Evolutionary conservation across 352 stramenopile species (phyloP).

Genomic region (Pythium utonaiense): DNA sequence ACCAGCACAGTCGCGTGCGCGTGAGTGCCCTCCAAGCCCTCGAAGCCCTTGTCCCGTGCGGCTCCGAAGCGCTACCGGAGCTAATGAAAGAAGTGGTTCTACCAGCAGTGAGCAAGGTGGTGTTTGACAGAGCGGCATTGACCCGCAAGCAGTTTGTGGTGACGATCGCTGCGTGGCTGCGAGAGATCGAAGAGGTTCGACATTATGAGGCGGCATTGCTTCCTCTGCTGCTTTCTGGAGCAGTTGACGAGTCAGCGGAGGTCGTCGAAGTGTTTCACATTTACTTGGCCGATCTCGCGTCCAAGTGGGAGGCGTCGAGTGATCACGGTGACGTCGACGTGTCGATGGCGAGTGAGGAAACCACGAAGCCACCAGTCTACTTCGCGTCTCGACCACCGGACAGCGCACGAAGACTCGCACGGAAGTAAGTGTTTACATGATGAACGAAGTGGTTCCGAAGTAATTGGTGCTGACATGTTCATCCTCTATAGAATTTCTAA

Average conservation of each 20-base stretch:
- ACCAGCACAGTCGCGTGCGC: conserved; percentile 82
- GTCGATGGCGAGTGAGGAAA: conserved; percentile 34
- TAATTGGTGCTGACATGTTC: neutral
- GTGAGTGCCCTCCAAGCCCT: conserved; percentile 72
- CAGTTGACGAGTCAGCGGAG: conserved; percentile 70
- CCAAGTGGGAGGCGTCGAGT: conserved; percentile 35
- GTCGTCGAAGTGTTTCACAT: conserved; percentile 36
- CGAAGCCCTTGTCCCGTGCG: conserved; percentile 65
- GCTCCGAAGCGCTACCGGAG: conserved; percentile 55
- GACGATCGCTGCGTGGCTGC: conserved; percentile 59
- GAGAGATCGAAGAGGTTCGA: conserved; percentile 44
- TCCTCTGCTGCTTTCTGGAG: conserved; percentile 58
- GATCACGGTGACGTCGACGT: conserved; percentile 28
- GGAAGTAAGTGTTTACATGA: conserved; percentile 16
- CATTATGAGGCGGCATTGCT: conserved; percentile 65
- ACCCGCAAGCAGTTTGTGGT: conserved; percentile 71
- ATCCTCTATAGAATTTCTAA: conserved; percentile 31
- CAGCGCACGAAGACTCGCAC: conserved; percentile 45
- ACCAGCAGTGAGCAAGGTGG: conserved; percentile 53
- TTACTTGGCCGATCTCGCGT: conserved; percentile 41
- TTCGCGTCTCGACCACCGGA: conserved; percentile 47
- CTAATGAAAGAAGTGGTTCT: conserved; percentile 78
- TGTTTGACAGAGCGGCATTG: conserved; percentile 65
- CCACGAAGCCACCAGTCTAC: conserved; percentile 31
- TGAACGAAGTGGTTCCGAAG: neutral